A percentile compares a stretch with the other conserved stretches of the same genome.
These are phyloP conservation scores for Torrubiellomyces zombiae DNA, from an alignment of 2,329 filamentous ascomycete genomes.

Conservation along the genomic window DNA sequence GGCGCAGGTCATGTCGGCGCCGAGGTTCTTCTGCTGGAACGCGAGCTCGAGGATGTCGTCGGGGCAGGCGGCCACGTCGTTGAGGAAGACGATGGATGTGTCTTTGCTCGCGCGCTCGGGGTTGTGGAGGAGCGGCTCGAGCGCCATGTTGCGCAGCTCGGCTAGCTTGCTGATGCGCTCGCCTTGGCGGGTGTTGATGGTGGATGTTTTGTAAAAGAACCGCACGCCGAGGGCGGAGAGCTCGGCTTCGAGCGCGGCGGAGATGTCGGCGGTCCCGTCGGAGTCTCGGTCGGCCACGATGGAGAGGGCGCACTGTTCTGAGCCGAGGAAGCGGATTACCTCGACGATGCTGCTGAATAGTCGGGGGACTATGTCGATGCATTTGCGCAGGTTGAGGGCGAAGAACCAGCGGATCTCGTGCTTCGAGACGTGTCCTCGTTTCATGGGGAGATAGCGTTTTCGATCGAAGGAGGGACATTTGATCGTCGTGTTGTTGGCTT, in stretches of 20 bases:
- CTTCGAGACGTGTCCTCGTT: too few species aligned
- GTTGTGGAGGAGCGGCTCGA: slow-evolving; percentile 25
- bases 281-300: slow-evolving; percentile 1
- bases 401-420: too few species aligned
- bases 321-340: slow-evolving; percentile 29
- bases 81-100: slow-evolving; percentile 33
- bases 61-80: slow-evolving; percentile 33
- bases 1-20: slow-evolving; percentile 38
- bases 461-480: too few species aligned
- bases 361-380: slow-evolving; percentile 24
- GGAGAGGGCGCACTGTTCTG: slow-evolving; percentile 25
- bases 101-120: slow-evolving; percentile 12
- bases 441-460: too few species aligned
- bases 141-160: slow-evolving; percentile 33
- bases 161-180: slow-evolving; percentile 31
- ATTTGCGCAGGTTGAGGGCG: slow-evolving; percentile 30
- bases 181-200: slow-evolving; percentile 23
- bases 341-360: slow-evolving; percentile 29
- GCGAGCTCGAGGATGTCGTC: slow-evolving; percentile 41
- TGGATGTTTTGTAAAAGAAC: slow-evolving; percentile 25
- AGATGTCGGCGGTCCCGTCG: slow-evolving; percentile 31
- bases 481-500: too few species aligned
- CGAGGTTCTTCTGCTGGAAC: slow-evolving; percentile 26
- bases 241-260: slow-evolving; percentile 20
- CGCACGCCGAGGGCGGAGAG: slow-evolving; percentile 19